Evolutionary conservation across 2,329 filamentous ascomycete species (phyloP).

Genomic region (Canariomyces notabilis): DNA sequence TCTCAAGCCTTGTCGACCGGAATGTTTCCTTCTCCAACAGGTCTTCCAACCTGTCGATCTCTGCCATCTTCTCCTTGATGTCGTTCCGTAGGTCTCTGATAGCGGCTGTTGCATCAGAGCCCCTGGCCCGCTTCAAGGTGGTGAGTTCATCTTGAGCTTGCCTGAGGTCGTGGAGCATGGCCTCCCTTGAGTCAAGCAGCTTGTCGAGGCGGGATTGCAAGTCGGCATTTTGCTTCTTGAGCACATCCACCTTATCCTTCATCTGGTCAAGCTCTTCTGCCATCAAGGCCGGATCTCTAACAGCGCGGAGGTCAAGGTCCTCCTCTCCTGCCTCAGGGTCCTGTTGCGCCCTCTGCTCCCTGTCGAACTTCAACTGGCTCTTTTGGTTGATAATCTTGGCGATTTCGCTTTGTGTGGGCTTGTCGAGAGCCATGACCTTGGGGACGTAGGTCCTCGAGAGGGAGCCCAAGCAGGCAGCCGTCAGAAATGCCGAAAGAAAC

Average conservation of each 20-base stretch:
- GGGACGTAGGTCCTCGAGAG: slow-evolving; percentile 29
- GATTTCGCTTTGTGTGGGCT: slow-evolving; percentile 40
- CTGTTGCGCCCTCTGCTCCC: slow-evolving; percentile 17
- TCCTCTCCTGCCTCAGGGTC: slow-evolving; percentile 15
- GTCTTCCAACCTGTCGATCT: slow-evolving; percentile 63
- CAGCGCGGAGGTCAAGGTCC: slow-evolving; percentile 27
- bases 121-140: slow-evolving; percentile 48
- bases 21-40: slow-evolving; percentile 52
- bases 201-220: slow-evolving; percentile 56
- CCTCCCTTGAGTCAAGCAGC: slow-evolving; percentile 58
- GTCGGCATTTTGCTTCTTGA: slow-evolving; percentile 54
- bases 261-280: slow-evolving; percentile 51
- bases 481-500: slow-evolving; percentile 29
- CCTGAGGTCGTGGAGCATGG: slow-evolving; percentile 58
- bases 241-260: slow-evolving; percentile 46
- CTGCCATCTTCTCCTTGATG: slow-evolving; percentile 51
- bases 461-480: slow-evolving; percentile 29
- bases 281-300: slow-evolving; percentile 50
- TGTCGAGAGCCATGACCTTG: slow-evolving; percentile 28
- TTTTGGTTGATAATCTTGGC: slow-evolving; percentile 38
- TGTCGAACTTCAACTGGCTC: slow-evolving; percentile 22
- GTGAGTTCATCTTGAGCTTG: slow-evolving; percentile 51
- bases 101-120: slow-evolving; percentile 47
- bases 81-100: slow-evolving; percentile 52
- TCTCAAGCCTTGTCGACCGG: slow-evolving; percentile 41